A percentile compares a stretch with the other conserved stretches of the same genome.
phyloP scores from a whole-genome alignment of 2,329 filamentous ascomycete genomes.

The Monosporascus sp. region DNA sequence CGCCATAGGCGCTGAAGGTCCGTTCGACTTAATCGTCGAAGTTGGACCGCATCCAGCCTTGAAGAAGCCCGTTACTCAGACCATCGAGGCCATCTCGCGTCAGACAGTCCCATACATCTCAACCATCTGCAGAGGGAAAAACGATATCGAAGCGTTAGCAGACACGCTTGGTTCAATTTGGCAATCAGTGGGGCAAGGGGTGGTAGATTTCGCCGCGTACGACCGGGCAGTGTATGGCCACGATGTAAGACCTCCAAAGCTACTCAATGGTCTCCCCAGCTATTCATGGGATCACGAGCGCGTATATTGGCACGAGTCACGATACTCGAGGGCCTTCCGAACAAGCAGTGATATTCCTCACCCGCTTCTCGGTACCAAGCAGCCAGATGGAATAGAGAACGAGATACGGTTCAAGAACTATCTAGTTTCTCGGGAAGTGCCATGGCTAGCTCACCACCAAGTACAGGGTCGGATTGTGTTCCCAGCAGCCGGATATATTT shows the following conservation, averaged over 20 bases:
- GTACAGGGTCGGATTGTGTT: neutral
- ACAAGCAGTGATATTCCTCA: neutral
- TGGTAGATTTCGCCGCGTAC: no score
- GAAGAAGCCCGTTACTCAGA: neutral
- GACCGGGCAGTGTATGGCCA: no score
- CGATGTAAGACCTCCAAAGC: no score
- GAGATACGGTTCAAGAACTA: neutral
- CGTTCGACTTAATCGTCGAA: conserved; percentile 12
- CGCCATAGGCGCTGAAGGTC: neutral
- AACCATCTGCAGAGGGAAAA: neutral
- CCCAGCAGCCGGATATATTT: neutral
- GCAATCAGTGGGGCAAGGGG: no score
- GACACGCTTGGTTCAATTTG: no score
- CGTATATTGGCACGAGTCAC: neutral
- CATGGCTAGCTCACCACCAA: neutral
- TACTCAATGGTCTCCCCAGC: no score
- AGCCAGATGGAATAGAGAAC: neutral
- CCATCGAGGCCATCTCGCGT: neutral
- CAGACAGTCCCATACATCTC: neutral
- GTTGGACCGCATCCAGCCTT: neutral
- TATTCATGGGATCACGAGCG: neutral
- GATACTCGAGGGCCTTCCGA: neutral
- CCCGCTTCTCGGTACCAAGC: neutral
- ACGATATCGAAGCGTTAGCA: no score
- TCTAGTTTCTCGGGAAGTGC: neutral